Base-by-base conservation (phyloP, 208 protist genomes). In the Trypanosoma avium region DNA sequence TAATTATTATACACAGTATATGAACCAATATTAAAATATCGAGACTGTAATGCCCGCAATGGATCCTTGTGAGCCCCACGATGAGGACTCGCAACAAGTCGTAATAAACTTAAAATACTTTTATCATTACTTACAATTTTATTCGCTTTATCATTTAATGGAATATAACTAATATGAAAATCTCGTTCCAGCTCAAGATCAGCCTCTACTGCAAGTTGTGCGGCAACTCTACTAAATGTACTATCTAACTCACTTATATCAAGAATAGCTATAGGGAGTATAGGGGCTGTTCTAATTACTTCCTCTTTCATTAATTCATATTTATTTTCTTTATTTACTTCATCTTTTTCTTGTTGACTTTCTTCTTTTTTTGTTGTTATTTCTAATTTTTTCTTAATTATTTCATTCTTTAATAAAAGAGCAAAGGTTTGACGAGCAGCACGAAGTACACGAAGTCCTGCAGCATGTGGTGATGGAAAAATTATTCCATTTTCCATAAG, bases 401-500 rank as follows among this genome's bases (percentile, higher is more conserved):
- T n/a, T n/a, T n/a, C n/a, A n/a, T n/a, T n/a, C n/a, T n/a, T 77
- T 61, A 73, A 52, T 73, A 46, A 70, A 77, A 58, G 88, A 63
- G 47, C 29, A 61, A 90, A 93, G 24, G 81, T 74, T 24, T 90
- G 71, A 10, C 86, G 80, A 9, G 86, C 77, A 0, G 75, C 70
- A 13, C 86, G 82, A 36, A 93, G 72, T 17, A 65, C 81, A n/a
- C 83, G 82, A 43, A 77, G 73, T 13, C 86, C 86, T n/a, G 74
- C 75, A 26, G 55, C 29, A 22, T 82, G 72, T 19, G 74, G 49
- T 21, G 58, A 75, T 24, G 67, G 61, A 62, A 84, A 93, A 45
- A 76, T 77, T 43, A 90, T 67, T 10, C 86, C 86, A 62, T 84
- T 88, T 61, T 93, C 82, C 55, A 88, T 77, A 22, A 89, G 49